Base-by-base conservation (phyloP, 495 filamentous ascomycete species). In the Trichodelitschia bisporula region DNA sequence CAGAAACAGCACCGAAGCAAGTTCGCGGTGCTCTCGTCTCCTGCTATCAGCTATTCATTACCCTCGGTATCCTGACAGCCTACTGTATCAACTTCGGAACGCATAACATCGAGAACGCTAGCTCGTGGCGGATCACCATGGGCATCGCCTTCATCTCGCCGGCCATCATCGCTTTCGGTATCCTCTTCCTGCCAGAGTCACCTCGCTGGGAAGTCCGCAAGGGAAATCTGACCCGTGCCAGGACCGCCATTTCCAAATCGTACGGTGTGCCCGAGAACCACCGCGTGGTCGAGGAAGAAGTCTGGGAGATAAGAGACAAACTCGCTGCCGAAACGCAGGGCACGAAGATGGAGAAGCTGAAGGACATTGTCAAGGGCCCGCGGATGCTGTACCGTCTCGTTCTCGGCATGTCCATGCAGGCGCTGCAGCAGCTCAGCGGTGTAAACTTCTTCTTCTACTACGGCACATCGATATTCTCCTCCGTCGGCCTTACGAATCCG, bases 31-130 rank as follows among this genome's bases (percentile, higher is more conserved):
- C 46, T 30, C 30, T 46, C 4, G 39, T 50, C 18, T 30, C 64
- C 30, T 62, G 62, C 25, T 86, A 89, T 57, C 78, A 89, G 55
- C 63, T 89, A 15, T 80, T 86, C 54, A 76, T 86, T 47, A 79
- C 79, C 18, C 59, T 80, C 34, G 78, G 78, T 39, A 86, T 84
- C 51, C 78, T 79, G 54, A 63, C 69, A 27, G 73, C 77, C 36
- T 68, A 78, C 49, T 68, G 74, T 50, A 60, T 84, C 59, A 82
- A 86, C 51, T 86, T 58, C 46, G 77, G 75, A 21, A 82, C 77
- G 15, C n/a, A n/a, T n/a, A n/a, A n/a, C n/a, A 53, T 65, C 34
- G 43, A 34, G 10, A 49, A 63, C 16, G 64, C 66, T 23, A 62
- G 59, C 18, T 68, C 71, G 11, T 89, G 78, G 74, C 59, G 73